These are phyloP conservation scores for Pholiota conissans DNA, from an alignment of 768 basidiomycete genomes.

Conservation along the genomic window DNA sequence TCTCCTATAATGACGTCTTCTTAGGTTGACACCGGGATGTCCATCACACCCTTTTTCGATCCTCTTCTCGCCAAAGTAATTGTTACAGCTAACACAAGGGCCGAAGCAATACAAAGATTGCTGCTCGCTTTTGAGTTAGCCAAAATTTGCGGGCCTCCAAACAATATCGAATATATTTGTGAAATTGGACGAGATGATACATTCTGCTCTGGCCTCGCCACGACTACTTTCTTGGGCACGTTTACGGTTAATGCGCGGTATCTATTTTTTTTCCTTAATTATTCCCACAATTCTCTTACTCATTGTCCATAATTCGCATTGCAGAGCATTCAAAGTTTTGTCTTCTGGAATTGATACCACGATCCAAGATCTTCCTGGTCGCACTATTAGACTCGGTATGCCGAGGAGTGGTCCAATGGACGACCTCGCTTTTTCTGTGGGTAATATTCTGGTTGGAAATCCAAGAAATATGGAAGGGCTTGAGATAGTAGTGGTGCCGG, in stretches of 20 bases:
- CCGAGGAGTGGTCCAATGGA: slow-evolving; percentile 71
- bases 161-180: slow-evolving; percentile 54
- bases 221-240: slow-evolving; percentile 47
- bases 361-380: slow-evolving; percentile 59
- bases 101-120: slow-evolving; percentile 46
- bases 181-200: slow-evolving; percentile 38
- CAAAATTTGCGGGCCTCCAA: slow-evolving; percentile 57
- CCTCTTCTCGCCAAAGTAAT: slow-evolving; percentile 63
- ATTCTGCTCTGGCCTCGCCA: slow-evolving; percentile 44
- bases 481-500: slow-evolving; percentile 50
- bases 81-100: slow-evolving; percentile 45
- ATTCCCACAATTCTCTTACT: neutral
- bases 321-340: slow-evolving; percentile 52
- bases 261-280: slow-evolving; percentile 2
- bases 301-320: neutral
- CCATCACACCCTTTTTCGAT: slow-evolving; percentile 55
- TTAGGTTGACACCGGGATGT: slow-evolving; percentile 48
- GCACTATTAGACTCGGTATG: slow-evolving; percentile 53
- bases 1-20: neutral
- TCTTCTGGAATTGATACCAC: slow-evolving; percentile 56
- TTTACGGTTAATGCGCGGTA: slow-evolving; percentile 45
- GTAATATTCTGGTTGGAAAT: slow-evolving; percentile 63
- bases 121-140: slow-evolving; percentile 33
- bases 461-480: slow-evolving; percentile 47
- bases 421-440: slow-evolving; percentile 49